These are phyloP conservation scores for Venturia carpophila DNA, from an alignment of 2,329 filamentous ascomycete genomes.

Conservation along the genomic window DNA sequence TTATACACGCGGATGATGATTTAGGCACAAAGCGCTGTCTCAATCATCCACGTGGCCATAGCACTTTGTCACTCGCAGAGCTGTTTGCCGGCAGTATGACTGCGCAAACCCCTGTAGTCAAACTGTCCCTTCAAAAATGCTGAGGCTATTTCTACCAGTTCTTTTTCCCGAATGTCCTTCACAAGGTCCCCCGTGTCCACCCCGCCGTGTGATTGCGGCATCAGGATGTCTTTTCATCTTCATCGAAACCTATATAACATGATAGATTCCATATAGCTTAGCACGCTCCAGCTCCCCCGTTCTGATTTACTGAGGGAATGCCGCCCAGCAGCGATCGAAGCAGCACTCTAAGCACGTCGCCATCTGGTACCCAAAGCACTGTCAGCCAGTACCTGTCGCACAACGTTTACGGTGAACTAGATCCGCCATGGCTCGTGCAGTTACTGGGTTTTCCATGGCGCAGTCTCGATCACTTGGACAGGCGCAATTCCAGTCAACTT, in stretches of 20 bases:
- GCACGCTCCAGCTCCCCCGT: background rate
- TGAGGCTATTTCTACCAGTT: background rate
- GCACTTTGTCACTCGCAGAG: background rate
- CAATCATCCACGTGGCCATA: background rate
- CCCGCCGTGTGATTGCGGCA: background rate
- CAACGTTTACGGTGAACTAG: background rate
- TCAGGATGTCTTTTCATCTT: background rate
- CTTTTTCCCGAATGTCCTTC: background rate
- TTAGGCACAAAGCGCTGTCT: background rate
- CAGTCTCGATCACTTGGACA: background rate
- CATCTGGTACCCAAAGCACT: background rate
- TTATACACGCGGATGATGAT: background rate
- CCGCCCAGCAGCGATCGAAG: background rate
- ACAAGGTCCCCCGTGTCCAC: background rate
- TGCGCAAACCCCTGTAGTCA: background rate
- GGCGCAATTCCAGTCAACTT: background rate
- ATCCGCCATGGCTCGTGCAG: background rate
- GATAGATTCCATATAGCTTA: background rate
- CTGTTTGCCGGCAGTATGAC: background rate
- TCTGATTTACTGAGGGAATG: background rate
- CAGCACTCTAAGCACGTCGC: background rate
- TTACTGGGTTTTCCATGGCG: background rate
- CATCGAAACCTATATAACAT: background rate
- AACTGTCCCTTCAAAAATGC: background rate
- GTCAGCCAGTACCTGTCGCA: background rate